A percentile compares a stretch with the other conserved stretches of the same genome.
Evolutionary conservation across 768 basidiomycete species (phyloP).

Genomic region (Glaciozyma antarctica): DNA sequence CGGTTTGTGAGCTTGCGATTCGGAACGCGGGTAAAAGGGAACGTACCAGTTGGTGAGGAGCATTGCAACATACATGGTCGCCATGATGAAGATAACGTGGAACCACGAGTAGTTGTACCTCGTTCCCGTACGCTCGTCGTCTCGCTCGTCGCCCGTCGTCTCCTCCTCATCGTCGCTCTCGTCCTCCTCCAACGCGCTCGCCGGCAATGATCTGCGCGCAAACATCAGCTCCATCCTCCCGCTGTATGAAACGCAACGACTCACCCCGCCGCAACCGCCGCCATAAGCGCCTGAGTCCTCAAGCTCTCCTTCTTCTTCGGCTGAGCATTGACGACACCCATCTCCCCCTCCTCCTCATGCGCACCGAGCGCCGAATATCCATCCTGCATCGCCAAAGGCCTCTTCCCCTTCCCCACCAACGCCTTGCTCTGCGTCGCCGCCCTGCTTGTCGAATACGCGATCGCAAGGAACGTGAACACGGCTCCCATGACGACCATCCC

Average conservation of each 20-base stretch:
- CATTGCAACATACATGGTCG: conserved; percentile 95
- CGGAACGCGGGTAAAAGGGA: background rate
- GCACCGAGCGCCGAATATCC: conserved; percentile 52
- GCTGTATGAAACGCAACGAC: conserved; percentile 27
- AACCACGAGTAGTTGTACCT: conserved; percentile 99
- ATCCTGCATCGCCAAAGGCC: conserved; percentile 43
- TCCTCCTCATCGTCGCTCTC: conserved; percentile 53
- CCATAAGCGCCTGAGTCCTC: conserved; percentile 71
- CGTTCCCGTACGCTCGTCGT: conserved; percentile 87
- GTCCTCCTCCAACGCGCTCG: conserved; percentile 70
- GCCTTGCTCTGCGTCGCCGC: conserved; percentile 94
- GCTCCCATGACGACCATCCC: conserved; percentile 85
- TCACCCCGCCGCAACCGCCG: conserved; percentile 91
- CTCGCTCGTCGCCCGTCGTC: conserved; percentile 48
- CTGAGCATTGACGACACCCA: conserved; percentile 51
- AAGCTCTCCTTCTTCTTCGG: conserved; percentile 22
- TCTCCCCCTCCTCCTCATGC: conserved; percentile 48
- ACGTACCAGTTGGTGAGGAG: conserved; percentile 90
- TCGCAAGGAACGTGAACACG: conserved; percentile 91
- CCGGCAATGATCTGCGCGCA: conserved; percentile 66
- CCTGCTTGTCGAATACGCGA: conserved; percentile 91
- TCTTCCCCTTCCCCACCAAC: conserved; percentile 54
- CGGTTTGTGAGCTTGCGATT: background rate
- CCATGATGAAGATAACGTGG: conserved; percentile 93
- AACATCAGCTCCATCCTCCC: background rate